Evolutionary conservation across 2,329 filamentous ascomycete genomes (phyloP).

Genomic region (Exophiala sideris): DNA sequence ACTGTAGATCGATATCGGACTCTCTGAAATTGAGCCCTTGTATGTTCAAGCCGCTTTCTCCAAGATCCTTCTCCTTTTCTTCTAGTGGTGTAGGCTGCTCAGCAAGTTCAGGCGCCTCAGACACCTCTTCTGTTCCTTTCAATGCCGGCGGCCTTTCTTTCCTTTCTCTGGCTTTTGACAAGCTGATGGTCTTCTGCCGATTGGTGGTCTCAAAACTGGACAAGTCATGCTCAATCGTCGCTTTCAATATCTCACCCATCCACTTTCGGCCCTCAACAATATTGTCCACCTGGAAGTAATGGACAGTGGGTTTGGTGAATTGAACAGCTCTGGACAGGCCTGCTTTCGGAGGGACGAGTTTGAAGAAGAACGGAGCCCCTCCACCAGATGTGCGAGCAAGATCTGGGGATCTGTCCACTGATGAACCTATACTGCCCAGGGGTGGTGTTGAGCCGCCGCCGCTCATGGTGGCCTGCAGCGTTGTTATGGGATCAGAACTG

Average conservation of each 20-base stretch:
- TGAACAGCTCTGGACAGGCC: conserved; percentile 88
- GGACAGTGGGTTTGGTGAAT: conserved; percentile 94
- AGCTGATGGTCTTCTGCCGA: conserved; percentile 92
- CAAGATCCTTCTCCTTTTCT: conserved; percentile 17
- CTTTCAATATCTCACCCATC: conserved; percentile 99
- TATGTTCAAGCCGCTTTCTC: conserved; percentile 24
- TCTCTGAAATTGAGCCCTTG: conserved; percentile 20
- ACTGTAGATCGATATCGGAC: conserved; percentile 18
- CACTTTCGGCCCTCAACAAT: conserved; percentile 83
- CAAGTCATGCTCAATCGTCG: conserved; percentile 89
- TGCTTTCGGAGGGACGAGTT: conserved; percentile 84
- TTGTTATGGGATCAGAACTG: conserved; percentile 84
- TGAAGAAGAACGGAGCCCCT: conserved; percentile 92
- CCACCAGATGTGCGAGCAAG: conserved; percentile 32
- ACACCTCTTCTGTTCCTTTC: conserved; percentile 54
- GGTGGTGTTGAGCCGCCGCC: conserved; percentile 53
- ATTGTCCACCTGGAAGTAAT: conserved; percentile 95
- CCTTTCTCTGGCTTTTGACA: conserved; percentile 82
- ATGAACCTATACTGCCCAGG: conserved; percentile 37
- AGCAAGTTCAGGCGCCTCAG: conserved; percentile 9
- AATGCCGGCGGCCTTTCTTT: conserved; percentile 85
- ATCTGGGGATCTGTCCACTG: conserved; percentile 32
- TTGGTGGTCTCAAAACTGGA: conserved; percentile 76
- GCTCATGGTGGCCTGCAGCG: conserved; percentile 86
- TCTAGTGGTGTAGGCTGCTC: conserved; percentile 12